Evolutionary conservation across 2,329 filamentous ascomycete species (phyloP).

Genomic region (Nemania sp.): DNA sequence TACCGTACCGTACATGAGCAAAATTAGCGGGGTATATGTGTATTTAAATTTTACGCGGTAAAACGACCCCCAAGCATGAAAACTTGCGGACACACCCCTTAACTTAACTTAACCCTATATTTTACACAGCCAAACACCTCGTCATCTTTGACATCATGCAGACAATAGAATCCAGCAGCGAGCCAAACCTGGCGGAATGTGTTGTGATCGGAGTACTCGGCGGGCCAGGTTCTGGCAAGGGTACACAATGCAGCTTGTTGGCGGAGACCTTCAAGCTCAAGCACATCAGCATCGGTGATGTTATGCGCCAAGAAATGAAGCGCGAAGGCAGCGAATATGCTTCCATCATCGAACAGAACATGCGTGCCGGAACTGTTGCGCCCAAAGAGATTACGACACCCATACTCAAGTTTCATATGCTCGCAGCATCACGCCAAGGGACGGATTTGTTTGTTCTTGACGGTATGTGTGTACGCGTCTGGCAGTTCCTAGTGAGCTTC

Average conservation of each 20-base stretch:
- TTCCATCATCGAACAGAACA: constrained; percentile 7
- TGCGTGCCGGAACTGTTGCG: constrained; percentile 3
- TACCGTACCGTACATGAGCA: no score
- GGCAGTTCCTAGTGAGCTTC: neutral
- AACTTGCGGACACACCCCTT: no score
- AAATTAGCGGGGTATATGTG: no score
- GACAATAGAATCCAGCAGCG: neutral
- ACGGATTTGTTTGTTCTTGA: constrained; percentile 1
- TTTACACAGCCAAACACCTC: no score
- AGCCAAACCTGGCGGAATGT: neutral
- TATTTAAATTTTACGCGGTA: no score
- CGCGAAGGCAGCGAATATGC: constrained; percentile 4
- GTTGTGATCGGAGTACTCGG: constrained; percentile 6
- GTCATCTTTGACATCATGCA: neutral
- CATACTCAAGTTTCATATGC: constrained; percentile 1
- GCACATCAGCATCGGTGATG: constrained; percentile 10
- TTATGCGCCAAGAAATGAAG: neutral
- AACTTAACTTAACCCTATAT: no score
- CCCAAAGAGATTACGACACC: constrained; percentile 3
- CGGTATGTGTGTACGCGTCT: neutral
- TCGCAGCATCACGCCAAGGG: neutral
- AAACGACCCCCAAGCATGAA: no score
- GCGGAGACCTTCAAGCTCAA: neutral
- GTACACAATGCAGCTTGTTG: constrained; percentile 10
- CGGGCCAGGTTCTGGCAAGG: constrained; percentile 7